Percentiles rank a stretch among this genome's conserved stretches.
Conservation (phyloP, 306 rosid species). For the Fagus sylvatica region DNA sequence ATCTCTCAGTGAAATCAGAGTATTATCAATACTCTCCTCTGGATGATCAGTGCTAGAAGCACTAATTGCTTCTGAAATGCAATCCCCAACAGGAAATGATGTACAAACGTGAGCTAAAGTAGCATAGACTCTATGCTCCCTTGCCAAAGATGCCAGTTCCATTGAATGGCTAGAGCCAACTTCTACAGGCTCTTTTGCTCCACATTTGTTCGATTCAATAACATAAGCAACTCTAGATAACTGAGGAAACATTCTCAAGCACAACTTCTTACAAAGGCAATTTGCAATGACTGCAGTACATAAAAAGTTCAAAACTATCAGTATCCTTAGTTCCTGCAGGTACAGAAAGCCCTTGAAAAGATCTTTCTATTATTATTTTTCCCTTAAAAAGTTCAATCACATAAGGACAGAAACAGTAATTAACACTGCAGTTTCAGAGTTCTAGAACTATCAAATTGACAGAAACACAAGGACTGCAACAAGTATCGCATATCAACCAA, state of each 20-base stretch:
- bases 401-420: not conserved
- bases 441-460: not conserved
- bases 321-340: conserved; percentile 1
- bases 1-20: conserved; percentile 46
- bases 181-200: conserved; percentile 40
- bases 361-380: not conserved
- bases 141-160: conserved; percentile 57
- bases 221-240: conserved; percentile 54
- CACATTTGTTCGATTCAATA: conserved; percentile 49
- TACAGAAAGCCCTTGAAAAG: not conserved
- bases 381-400: not conserved
- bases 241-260: conserved; percentile 85
- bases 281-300: conserved; percentile 68
- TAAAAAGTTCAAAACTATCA: conserved; percentile 21
- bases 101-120: conserved; percentile 39
- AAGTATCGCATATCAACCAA: too few species aligned
- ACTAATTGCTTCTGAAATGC: conserved; percentile 52
- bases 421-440: not conserved
- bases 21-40: conserved; percentile 69
- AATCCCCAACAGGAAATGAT: conserved; percentile 35
- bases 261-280: conserved; percentile 67
- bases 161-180: conserved; percentile 60
- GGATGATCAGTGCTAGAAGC: conserved; percentile 97
- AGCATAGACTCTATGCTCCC: conserved; percentile 66
- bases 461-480: not conserved